Conservation (phyloP, 192 early-diverging fungal species). For the Coemansia asiatica region DNA sequence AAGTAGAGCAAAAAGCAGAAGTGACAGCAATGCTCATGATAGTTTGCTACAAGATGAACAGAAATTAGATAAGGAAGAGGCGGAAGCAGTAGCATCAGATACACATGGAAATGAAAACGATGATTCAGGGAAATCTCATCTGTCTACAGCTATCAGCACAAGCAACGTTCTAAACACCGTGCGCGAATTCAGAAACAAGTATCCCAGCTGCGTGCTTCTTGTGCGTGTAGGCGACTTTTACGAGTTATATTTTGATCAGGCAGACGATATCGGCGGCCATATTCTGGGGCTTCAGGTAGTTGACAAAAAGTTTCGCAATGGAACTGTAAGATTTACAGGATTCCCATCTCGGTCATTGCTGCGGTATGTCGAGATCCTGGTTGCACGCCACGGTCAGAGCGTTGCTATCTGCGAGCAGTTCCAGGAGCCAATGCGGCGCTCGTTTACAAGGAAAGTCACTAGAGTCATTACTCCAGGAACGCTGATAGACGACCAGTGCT, state of each 20-base stretch:
- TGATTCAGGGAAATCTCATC: neutral
- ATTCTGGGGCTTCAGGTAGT: constrained; percentile 70
- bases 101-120: neutral
- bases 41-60: neutral
- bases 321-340: constrained; percentile 66
- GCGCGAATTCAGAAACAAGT: constrained; percentile 57
- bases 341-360: constrained; percentile 67
- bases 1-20: neutral
- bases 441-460: constrained; percentile 68
- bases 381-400: constrained; percentile 58
- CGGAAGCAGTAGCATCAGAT: neutral
- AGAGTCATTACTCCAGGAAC: constrained; percentile 87
- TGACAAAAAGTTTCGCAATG: constrained; percentile 61
- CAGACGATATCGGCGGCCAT: constrained; percentile 60
- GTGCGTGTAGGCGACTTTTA: constrained; percentile 80
- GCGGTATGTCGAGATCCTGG: constrained; percentile 66
- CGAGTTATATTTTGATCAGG: constrained; percentile 77
- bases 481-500: constrained; percentile 70
- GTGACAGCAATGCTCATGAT: neutral
- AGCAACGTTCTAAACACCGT: constrained; percentile 54
- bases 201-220: constrained; percentile 69
- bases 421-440: constrained; percentile 45
- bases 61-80: too few relatives aligned
- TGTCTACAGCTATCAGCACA: constrained; percentile 12
- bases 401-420: constrained; percentile 76